Base-by-base conservation (phyloP, 352 stramenopile species). In the Halophytophthora polymorphica region DNA sequence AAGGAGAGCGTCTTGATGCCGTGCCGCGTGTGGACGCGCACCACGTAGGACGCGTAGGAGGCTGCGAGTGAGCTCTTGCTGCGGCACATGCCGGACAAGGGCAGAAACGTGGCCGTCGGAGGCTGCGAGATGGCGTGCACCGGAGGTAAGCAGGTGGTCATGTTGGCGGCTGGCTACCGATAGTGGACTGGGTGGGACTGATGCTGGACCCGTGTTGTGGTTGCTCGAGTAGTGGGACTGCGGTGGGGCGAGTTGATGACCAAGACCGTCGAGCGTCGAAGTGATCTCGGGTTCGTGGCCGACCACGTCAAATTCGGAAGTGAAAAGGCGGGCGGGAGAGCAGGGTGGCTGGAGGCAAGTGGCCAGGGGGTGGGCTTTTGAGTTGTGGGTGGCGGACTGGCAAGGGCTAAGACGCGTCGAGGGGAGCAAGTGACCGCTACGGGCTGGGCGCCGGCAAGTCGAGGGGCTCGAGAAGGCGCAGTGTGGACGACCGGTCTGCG, bases 1-100 rank as follows among this genome's bases (percentile, higher is more conserved):
- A 90, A 90, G 2, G 79, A 86, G 43, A 90, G 63, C n/a, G 79
- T 90, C 45, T 83, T 86, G 67, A 90, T 90, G 36, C 71, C 74
- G 55, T 86, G 69, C 23, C 66, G 69, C 5, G 74, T 86, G 58
- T 86, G 74, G 19, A 86, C 74, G 18, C 74, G 74, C 15, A 86
- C 74, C 25, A 81, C 62, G 43, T 83, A 81, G 19, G 69, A 81
- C 13, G 73, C 61, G 60, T 81, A 85, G 19, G 69, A 79, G 3
- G 61, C 53, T 36, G 67, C 73, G 37, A 79, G 64, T 5, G 61
- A 58, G 43, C 19, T 67, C 17, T 67, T 60, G 45, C 53, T 50
- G 37, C 35, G 50, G 8, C 39, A 15, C 47, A 60, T 48, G 35
- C 34, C 29, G 45, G 52, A 29, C 34, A 59, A 49, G 28, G 52